Evolutionary conservation across 768 basidiomycete species (phyloP).

Genomic region (Plicaturopsis crispa): DNA sequence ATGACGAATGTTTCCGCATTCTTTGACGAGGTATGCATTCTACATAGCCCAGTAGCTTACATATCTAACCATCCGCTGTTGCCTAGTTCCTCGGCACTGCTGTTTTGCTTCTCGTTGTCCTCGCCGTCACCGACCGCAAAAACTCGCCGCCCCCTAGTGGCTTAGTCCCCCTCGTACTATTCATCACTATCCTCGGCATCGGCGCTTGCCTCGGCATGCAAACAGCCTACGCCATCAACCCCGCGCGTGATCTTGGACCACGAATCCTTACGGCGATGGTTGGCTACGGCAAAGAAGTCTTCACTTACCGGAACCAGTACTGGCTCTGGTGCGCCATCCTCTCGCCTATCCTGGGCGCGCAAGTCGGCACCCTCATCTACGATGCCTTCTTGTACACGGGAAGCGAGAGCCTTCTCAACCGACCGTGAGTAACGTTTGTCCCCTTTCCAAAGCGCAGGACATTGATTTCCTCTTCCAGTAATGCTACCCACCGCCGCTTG

Average conservation of each 20-base stretch:
- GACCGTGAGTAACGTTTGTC: conserved; percentile 32
- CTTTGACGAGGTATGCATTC: conserved; percentile 11
- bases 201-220: conserved; percentile 53
- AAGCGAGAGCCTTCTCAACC: conserved; percentile 44
- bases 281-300: conserved; percentile 56
- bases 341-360: conserved; percentile 52
- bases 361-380: conserved; percentile 47
- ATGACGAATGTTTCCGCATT: conserved; percentile 9
- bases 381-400: conserved; percentile 53
- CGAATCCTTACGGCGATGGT: conserved; percentile 63
- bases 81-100: conserved; percentile 45
- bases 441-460: neutral
- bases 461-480: conserved; percentile 2
- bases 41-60: too few species aligned
- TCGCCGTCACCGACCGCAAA: conserved; percentile 44
- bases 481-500: neutral
- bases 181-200: conserved; percentile 53
- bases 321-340: conserved; percentile 68
- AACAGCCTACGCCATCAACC: conserved; percentile 60
- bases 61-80: neutral
- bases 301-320: conserved; percentile 47
- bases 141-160: conserved; percentile 42
- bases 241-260: conserved; percentile 68
- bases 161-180: conserved; percentile 46
- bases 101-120: conserved; percentile 45